Evolutionary conservation across 1,139 yeast species (phyloP).

Genomic region (Wickerhamiella pararugosa): DNA sequence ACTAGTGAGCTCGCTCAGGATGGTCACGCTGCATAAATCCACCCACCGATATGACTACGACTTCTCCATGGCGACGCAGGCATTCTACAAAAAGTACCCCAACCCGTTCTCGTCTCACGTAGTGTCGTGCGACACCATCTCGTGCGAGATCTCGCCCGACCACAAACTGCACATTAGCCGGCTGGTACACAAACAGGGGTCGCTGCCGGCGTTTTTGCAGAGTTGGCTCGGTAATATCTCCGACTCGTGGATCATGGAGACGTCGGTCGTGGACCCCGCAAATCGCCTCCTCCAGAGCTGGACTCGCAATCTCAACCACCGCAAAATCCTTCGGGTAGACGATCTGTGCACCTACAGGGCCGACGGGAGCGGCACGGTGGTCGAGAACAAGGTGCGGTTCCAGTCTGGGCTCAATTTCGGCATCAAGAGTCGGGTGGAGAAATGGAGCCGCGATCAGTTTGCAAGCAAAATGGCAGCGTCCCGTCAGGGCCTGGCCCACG

Average conservation of each 20-base stretch:
- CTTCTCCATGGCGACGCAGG: constrained; percentile 60
- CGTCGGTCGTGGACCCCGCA: constrained; percentile 56
- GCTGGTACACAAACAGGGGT: constrained; percentile 63
- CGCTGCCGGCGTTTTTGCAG: constrained; percentile 64
- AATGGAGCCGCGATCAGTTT: constrained; percentile 65
- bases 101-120: constrained; percentile 90
- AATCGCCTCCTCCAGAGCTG: constrained; percentile 46
- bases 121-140: constrained; percentile 64
- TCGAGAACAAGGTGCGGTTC: constrained; percentile 41
- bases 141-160: constrained; percentile 38
- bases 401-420: constrained; percentile 47
- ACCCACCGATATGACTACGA: constrained; percentile 20
- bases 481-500: constrained; percentile 60
- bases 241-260: constrained; percentile 76
- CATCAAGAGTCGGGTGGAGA: constrained; percentile 59
- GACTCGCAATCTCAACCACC: constrained; percentile 77
- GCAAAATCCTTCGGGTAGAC: constrained; percentile 62
- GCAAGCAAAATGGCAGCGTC: constrained; percentile 52
- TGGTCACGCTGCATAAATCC: constrained; percentile 15
- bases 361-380: constrained; percentile 14
- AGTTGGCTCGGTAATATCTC: constrained; percentile 63
- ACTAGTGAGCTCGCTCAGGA: constrained; percentile 1
- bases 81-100: constrained; percentile 75
- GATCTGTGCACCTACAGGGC: constrained; percentile 48
- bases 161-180: constrained; percentile 64